Evolutionary conservation across 1,284 basidiomycete genomes (phyloP).

Genomic region (Blastosporella zonata): DNA sequence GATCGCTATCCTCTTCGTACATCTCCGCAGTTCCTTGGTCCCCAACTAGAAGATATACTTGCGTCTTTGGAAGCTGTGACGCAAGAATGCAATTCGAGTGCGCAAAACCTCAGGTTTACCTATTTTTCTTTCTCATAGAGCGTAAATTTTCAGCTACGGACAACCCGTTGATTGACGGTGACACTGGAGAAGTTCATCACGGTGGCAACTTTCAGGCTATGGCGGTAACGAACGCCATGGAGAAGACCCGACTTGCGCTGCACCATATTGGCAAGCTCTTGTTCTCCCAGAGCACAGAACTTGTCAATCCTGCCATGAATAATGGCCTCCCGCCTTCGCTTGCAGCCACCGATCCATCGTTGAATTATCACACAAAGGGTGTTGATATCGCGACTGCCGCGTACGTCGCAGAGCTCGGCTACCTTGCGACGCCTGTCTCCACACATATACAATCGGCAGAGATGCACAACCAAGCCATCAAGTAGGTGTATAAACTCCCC

Average conservation of each 20-base stretch:
- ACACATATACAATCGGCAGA: slow-evolving; percentile 85
- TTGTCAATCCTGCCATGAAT: slow-evolving; percentile 81
- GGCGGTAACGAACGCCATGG: slow-evolving; percentile 85
- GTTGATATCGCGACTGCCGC: slow-evolving; percentile 83
- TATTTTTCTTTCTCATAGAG: slow-evolving; percentile 2
- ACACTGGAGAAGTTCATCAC: slow-evolving; percentile 68
- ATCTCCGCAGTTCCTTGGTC: slow-evolving; percentile 83
- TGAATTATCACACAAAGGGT: slow-evolving; percentile 85
- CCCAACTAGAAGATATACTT: slow-evolving; percentile 81
- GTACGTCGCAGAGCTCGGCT: slow-evolving; percentile 79
- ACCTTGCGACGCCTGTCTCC: slow-evolving; percentile 80
- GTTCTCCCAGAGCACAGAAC: slow-evolving; percentile 82
- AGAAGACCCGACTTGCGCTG: slow-evolving; percentile 79
- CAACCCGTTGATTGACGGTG: slow-evolving; percentile 71
- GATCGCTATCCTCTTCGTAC: slow-evolving; percentile 85
- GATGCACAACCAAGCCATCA: slow-evolving; percentile 87
- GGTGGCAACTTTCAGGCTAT: slow-evolving; percentile 85
- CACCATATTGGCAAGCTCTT: slow-evolving; percentile 82
- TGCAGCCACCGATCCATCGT: slow-evolving; percentile 78
- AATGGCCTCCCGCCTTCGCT: slow-evolving; percentile 78
- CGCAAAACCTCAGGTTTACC: slow-evolving; percentile 29
- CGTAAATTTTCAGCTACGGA: slow-evolving; percentile 53
- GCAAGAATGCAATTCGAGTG: slow-evolving; percentile 84
- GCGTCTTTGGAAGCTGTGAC: slow-evolving; percentile 61
- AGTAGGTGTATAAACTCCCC: slow-evolving; percentile 44